phyloP scores from a whole-genome alignment of 2,329 filamentous ascomycete species.

The Penicillium fuscoglaucum region DNA sequence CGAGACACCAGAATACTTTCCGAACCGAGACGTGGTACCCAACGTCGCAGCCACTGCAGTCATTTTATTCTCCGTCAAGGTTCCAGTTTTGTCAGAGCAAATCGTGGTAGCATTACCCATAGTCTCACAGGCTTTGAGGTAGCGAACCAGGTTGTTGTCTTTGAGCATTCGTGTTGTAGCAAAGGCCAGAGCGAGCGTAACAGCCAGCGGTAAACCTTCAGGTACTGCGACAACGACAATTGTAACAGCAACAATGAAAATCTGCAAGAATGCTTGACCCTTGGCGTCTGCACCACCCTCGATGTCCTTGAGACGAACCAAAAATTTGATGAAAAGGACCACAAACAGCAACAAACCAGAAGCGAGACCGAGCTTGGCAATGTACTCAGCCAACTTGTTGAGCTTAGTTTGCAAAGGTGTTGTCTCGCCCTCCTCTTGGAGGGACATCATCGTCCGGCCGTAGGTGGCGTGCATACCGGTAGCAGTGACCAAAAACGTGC shows the following conservation, averaged over 20 bases:
- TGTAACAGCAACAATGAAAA: conserved; percentile 60
- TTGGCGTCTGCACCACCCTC: conserved; percentile 49
- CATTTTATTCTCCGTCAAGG: conserved; percentile 65
- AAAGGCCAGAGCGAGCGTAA: conserved; percentile 62
- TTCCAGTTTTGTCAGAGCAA: conserved; percentile 67
- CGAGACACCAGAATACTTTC: conserved; percentile 39
- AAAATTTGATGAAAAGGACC: conserved; percentile 75
- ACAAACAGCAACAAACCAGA: conserved; percentile 75
- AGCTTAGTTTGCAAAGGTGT: conserved; percentile 78
- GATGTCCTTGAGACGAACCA: conserved; percentile 60
- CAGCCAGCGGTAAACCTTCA: conserved; percentile 61
- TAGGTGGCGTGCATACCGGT: conserved; percentile 72
- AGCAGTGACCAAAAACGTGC: conserved; percentile 72
- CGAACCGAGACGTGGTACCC: conserved; percentile 49
- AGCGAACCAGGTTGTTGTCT: conserved; percentile 63
- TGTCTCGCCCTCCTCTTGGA: conserved; percentile 73
- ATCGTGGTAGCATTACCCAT: conserved; percentile 66
- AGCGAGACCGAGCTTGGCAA: conserved; percentile 71
- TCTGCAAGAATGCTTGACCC: conserved; percentile 59
- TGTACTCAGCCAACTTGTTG: conserved; percentile 74
- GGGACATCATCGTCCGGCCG: conserved; percentile 75
- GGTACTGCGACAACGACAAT: conserved; percentile 62
- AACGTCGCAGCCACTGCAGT: conserved; percentile 59
- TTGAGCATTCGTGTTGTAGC: conserved; percentile 64
- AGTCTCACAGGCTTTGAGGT: conserved; percentile 61